Conservation (phyloP, 768 basidiomycete genomes). For the Collybia sordida region DNA sequence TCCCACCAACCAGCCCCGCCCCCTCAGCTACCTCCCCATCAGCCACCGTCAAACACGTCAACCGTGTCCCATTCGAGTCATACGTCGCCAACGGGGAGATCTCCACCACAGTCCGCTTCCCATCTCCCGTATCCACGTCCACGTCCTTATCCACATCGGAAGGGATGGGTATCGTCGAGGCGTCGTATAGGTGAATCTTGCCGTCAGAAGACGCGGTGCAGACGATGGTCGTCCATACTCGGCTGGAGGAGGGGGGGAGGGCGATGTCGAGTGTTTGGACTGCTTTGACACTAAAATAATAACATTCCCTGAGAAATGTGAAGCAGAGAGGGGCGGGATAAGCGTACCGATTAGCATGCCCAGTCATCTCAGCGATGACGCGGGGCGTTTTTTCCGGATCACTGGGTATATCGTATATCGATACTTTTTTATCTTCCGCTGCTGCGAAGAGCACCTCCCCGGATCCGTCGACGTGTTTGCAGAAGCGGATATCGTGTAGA, state of each 20-base stretch:
- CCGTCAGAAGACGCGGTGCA: conserved; percentile 92
- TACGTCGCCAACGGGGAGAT: conserved; percentile 18
- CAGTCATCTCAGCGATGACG: conserved; percentile 70
- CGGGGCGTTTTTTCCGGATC: conserved; percentile 46
- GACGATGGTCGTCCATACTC: conserved; percentile 56
- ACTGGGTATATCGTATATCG: conserved; percentile 65
- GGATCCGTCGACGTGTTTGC: conserved; percentile 49
- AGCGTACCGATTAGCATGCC: conserved; percentile 84
- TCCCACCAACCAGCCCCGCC: conserved; percentile 11
- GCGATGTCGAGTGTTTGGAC: conserved; percentile 66
- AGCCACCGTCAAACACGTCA: conserved; percentile 29
- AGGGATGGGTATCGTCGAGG: conserved; percentile 46
- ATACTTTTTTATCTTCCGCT: conserved; percentile 87
- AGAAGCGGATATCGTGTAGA: conserved; percentile 83
- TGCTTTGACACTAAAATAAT: conserved; percentile 68
- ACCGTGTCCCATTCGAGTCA: conserved; percentile 20
- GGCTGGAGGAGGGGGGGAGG: conserved; percentile 39
- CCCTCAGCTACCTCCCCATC: conserved; percentile 24
- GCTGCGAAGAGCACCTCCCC: conserved; percentile 78
- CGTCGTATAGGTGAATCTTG: conserved; percentile 73
- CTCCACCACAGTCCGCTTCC: too few relatives aligned
- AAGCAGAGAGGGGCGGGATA: background rate
- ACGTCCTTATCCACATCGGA: conserved; percentile 10
- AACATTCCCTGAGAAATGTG: background rate
- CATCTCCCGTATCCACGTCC: too few relatives aligned